Evolutionary conservation across 2,329 filamentous ascomycete species (phyloP).

Genomic region (Aspergillus proliferans): DNA sequence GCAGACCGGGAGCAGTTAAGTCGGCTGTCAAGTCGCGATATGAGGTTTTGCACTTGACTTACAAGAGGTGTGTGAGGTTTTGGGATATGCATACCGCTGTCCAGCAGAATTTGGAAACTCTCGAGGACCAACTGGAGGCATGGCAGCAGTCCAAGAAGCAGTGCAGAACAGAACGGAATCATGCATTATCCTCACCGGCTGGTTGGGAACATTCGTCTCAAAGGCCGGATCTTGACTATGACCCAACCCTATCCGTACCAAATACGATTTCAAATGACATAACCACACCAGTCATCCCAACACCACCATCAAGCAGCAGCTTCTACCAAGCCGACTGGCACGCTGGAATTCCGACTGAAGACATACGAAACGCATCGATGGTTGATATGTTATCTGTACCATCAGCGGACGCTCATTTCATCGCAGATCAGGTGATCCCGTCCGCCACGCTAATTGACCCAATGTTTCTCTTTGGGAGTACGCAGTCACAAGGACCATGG

Average conservation of each 20-base stretch:
- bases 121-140: slow-evolving; percentile 18
- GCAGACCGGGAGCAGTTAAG: slow-evolving; percentile 2
- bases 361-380: background rate
- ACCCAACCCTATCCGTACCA: background rate
- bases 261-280: background rate
- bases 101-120: slow-evolving; percentile 19
- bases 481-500: background rate
- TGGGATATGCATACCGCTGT: slow-evolving; percentile 21
- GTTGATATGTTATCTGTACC: background rate
- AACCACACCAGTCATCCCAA: background rate
- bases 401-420: background rate
- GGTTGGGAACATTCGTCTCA: background rate
- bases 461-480: background rate
- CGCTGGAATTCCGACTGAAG: background rate
- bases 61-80: slow-evolving; percentile 20
- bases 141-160: background rate
- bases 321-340: background rate
- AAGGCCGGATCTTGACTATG: background rate
- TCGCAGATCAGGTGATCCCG: background rate
- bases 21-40: slow-evolving; percentile 13
- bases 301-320: background rate
- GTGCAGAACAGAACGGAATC: background rate
- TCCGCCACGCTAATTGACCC: background rate
- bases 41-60: slow-evolving; percentile 18
- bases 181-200: background rate